These are phyloP conservation scores for Pholiota conissans DNA, from an alignment of 768 basidiomycete species.

Conservation along the genomic window DNA sequence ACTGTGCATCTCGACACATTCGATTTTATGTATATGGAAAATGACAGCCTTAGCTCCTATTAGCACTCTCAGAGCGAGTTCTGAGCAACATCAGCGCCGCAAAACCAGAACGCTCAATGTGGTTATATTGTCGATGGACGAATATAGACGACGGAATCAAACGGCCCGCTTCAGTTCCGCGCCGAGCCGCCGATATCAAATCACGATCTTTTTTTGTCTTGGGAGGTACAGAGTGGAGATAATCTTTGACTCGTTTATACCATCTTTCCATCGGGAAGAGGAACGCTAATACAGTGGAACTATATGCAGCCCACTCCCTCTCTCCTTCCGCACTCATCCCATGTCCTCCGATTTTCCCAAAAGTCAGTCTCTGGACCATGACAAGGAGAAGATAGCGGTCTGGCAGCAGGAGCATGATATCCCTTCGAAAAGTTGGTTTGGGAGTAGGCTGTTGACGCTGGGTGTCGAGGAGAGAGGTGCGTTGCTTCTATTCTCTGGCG, in stretches of 20 bases:
- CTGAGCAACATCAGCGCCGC: too few species aligned
- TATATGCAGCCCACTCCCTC: background rate
- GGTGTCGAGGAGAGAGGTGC: conserved; percentile 11
- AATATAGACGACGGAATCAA: background rate
- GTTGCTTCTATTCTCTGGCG: too few species aligned
- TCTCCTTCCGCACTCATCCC: background rate
- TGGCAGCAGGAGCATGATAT: conserved; percentile 1
- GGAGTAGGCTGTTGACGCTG: conserved; percentile 7
- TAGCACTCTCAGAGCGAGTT: too few species aligned
- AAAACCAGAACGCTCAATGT: too few species aligned
- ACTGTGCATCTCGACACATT: too few species aligned
- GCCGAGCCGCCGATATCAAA: background rate
- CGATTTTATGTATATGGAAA: too few species aligned
- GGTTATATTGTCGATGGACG: too few species aligned
- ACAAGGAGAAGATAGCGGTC: background rate
- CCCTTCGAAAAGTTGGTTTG: background rate
- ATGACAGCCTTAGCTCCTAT: too few species aligned
- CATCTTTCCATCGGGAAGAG: too few species aligned
- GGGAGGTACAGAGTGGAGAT: background rate
- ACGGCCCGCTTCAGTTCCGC: background rate
- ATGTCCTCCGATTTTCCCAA: background rate
- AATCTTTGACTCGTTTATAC: background rate
- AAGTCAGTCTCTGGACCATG: background rate
- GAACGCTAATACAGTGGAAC: background rate
- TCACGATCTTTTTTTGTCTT: background rate